phyloP scores from a whole-genome alignment of 2,329 filamentous ascomycete species.

The Monosporascus sp. region DNA sequence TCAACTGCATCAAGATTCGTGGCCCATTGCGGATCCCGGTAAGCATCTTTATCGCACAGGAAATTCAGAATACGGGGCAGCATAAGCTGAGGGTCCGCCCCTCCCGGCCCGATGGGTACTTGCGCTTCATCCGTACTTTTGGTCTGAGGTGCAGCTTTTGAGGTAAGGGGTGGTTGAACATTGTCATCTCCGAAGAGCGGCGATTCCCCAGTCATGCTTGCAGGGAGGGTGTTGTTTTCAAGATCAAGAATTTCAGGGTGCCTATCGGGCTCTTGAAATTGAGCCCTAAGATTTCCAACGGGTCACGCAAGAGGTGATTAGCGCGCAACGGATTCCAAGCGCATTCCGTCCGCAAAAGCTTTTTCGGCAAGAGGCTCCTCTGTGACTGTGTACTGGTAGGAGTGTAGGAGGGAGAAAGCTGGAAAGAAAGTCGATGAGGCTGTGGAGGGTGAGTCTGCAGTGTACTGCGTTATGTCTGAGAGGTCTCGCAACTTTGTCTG shows the following conservation, averaged over 20 bases:
- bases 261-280: too few relatives aligned
- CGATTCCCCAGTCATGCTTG: neutral
- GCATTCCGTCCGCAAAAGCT: neutral
- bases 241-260: neutral
- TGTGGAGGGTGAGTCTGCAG: slow-evolving; percentile 1
- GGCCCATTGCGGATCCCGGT: slow-evolving; percentile 29
- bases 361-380: neutral
- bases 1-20: slow-evolving; percentile 21
- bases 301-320: neutral
- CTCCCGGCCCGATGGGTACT: slow-evolving; percentile 13
- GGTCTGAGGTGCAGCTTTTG: too few relatives aligned
- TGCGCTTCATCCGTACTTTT: neutral
- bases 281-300: too few relatives aligned
- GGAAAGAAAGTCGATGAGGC: slow-evolving; percentile 5
- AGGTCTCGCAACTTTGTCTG: slow-evolving; percentile 14
- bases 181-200: neutral
- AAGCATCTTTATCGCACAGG: slow-evolving; percentile 43
- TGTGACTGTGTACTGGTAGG: slow-evolving; percentile 1
- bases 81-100: slow-evolving; percentile 30
- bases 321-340: neutral
- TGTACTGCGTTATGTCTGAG: neutral
- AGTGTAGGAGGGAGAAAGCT: slow-evolving; percentile 4
- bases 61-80: slow-evolving; percentile 37
- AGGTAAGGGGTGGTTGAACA: neutral
- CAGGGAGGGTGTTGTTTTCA: neutral